Conservation (phyloP, 257 asterid species). For the Nicotiana attenuata region DNA sequence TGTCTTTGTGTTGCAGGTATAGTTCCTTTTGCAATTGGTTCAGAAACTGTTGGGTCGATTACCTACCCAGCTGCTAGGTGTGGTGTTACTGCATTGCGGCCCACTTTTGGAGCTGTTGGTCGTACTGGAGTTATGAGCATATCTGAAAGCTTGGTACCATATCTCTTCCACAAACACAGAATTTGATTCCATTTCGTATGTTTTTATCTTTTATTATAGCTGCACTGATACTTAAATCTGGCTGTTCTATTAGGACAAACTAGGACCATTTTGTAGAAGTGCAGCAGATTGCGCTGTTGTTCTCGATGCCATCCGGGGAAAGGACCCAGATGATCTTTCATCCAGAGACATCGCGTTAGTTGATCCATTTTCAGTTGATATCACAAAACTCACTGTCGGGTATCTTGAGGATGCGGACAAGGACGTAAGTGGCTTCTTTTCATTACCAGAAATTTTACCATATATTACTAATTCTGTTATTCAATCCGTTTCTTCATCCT, state of each 20-base stretch:
- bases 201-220: background rate
- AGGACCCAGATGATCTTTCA: slow-evolving; percentile 76
- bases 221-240: background rate
- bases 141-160: slow-evolving; percentile 86
- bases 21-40: slow-evolving; percentile 91
- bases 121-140: slow-evolving; percentile 90
- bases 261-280: slow-evolving; percentile 86
- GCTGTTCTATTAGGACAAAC: slow-evolving; percentile 55
- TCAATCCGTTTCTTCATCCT: background rate
- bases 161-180: background rate
- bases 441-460: background rate
- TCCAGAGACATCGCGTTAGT: slow-evolving; percentile 56
- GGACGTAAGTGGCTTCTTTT: slow-evolving; percentile 43
- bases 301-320: slow-evolving; percentile 67
- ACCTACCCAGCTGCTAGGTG: slow-evolving; percentile 94
- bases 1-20: slow-evolving; percentile 45
- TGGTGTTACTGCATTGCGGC: slow-evolving; percentile 87
- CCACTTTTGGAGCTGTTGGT: slow-evolving; percentile 82
- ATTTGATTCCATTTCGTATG: background rate
- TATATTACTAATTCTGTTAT: background rate
- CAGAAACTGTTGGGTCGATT: slow-evolving; percentile 93
- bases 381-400: slow-evolving; percentile 75
- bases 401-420: slow-evolving; percentile 85
- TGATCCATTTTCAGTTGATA: slow-evolving; percentile 76
- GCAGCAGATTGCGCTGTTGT: slow-evolving; percentile 73